These are phyloP conservation scores for Gremmenia infestans DNA, from an alignment of 2,329 filamentous ascomycete species.

Conservation along the genomic window DNA sequence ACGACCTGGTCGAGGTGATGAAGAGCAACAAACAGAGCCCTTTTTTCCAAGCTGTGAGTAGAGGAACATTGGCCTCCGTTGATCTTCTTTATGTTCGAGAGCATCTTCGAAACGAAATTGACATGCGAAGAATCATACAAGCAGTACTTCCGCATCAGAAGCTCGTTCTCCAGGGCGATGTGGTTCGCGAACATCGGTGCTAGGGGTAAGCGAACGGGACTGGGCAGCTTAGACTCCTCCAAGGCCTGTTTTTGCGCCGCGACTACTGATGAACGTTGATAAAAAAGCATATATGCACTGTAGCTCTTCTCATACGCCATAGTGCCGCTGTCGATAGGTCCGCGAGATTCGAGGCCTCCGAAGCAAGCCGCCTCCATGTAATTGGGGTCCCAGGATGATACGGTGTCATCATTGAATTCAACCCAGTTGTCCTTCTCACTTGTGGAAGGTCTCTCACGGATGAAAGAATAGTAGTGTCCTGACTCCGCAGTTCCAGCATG, in stretches of 20 bases:
- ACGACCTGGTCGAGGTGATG: conserved; percentile 72
- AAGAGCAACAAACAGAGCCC: conserved; percentile 51
- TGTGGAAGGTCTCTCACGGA: conserved; percentile 67
- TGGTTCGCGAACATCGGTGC: conserved; percentile 45
- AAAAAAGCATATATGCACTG: conserved; percentile 98
- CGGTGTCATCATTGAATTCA: conserved; percentile 90
- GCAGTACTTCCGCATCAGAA: conserved; percentile 70
- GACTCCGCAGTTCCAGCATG: conserved; percentile 90
- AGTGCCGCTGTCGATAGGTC: conserved; percentile 41
- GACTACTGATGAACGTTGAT: conserved; percentile 72
- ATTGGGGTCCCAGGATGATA: conserved; percentile 67
- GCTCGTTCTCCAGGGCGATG: conserved; percentile 67
- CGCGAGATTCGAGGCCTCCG: conserved; percentile 60
- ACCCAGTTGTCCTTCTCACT: conserved; percentile 59
- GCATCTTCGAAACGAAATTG: conserved; percentile 58
- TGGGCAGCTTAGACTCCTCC: conserved; percentile 31
- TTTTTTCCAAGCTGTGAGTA: conserved; percentile 42
- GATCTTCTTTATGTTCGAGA: conserved; percentile 50
- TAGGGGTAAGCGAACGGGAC: conserved; percentile 44
- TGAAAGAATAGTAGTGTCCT: conserved; percentile 96
- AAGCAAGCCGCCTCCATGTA: conserved; percentile 74
- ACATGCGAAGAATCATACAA: conserved; percentile 70
- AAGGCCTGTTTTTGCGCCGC: conserved; percentile 46
- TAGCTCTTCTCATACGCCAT: conserved; percentile 61
- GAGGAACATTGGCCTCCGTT: conserved; percentile 45